Evolutionary conservation across 139 green algal species (phyloP).

Genomic region (Micromonas pusilla): DNA sequence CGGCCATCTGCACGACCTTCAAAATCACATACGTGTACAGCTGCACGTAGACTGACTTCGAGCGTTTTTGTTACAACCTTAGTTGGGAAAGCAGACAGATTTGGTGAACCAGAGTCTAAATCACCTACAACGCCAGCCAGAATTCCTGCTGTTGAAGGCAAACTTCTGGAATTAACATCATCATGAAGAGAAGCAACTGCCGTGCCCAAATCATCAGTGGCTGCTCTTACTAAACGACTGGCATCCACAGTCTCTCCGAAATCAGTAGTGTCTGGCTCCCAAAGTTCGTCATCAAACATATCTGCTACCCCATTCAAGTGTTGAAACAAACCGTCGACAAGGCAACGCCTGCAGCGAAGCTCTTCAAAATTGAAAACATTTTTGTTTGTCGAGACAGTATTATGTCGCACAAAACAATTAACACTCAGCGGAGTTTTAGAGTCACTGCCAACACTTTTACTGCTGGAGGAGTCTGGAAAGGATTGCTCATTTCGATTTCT

Average conservation of each 20-base stretch:
- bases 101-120: neutral
- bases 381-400: too few relatives aligned
- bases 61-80: conserved; percentile 11
- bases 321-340: neutral
- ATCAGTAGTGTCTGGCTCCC: neutral
- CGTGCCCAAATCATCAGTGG: too few relatives aligned
- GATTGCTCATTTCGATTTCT: too few relatives aligned
- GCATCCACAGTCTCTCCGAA: neutral
- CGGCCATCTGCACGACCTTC: conserved; percentile 5
- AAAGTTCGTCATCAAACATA: neutral
- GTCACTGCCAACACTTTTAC: too few relatives aligned
- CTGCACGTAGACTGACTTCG: neutral
- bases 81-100: neutral
- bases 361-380: neutral
- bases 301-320: neutral
- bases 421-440: too few relatives aligned
- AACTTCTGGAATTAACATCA: neutral
- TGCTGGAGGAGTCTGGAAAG: too few relatives aligned
- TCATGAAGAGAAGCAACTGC: neutral
- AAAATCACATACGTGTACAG: conserved; percentile 3
- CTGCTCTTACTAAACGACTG: neutral
- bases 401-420: too few relatives aligned
- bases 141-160: neutral
- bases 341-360: neutral
- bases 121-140: neutral